A percentile compares a stretch with the other conserved stretches of the same genome.
These are phyloP conservation scores for Penicillium vulpinum DNA, from an alignment of 2,329 filamentous ascomycete genomes.

Conservation along the genomic window DNA sequence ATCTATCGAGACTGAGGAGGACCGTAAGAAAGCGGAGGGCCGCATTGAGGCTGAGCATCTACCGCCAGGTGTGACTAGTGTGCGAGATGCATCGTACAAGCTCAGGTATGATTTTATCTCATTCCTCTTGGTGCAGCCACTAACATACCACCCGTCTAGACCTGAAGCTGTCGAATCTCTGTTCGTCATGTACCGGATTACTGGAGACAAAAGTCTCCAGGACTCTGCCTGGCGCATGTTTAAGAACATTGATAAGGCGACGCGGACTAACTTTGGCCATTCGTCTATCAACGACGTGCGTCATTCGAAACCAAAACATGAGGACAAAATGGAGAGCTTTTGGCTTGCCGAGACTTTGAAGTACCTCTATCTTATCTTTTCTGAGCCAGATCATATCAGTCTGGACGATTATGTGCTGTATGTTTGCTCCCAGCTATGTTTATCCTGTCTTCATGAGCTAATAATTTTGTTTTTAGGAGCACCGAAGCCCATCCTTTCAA, in stretches of 20 bases:
- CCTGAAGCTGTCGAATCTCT: constrained; percentile 63
- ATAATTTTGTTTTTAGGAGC: constrained; percentile 29
- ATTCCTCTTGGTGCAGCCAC: not conserved
- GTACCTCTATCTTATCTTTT: constrained; percentile 49
- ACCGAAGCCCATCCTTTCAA: constrained; percentile 46
- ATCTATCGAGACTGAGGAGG: constrained; percentile 18
- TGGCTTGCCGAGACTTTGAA: constrained; percentile 50
- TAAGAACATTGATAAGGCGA: constrained; percentile 46
- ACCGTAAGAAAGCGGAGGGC: constrained; percentile 19
- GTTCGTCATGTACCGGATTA: constrained; percentile 61
- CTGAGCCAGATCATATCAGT: constrained; percentile 41
- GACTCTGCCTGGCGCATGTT: constrained; percentile 55
- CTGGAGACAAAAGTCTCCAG: constrained; percentile 52
- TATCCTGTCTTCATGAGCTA: not conserved
- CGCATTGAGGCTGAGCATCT: constrained; percentile 24
- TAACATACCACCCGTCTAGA: constrained; percentile 20
- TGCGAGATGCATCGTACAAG: constrained; percentile 32
- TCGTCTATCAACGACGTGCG: constrained; percentile 48
- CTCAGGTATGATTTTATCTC: constrained; percentile 27
- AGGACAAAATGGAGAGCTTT: constrained; percentile 48
- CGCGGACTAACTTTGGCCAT: constrained; percentile 46
- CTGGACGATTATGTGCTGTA: constrained; percentile 48
- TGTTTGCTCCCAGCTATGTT: constrained; percentile 14
- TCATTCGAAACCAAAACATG: constrained; percentile 24
- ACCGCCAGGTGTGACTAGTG: constrained; percentile 30